phyloP scores from a whole-genome alignment of 2,329 filamentous ascomycete species.

The Huntiella omanensis region DNA sequence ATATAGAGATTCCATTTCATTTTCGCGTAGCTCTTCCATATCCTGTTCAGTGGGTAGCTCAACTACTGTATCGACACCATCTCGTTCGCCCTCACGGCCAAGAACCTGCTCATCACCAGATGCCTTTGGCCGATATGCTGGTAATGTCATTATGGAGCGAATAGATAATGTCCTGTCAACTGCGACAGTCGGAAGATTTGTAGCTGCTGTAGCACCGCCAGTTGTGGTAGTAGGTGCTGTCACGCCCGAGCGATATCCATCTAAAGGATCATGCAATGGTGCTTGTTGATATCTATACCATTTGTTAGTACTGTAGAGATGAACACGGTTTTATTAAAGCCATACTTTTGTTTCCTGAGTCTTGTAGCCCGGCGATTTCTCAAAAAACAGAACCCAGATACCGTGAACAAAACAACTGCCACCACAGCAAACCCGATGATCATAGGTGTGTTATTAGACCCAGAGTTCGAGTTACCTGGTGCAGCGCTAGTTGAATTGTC shows the following conservation, averaged over 20 bases:
- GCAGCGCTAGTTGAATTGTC: too few relatives aligned
- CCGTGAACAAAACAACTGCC: constrained; percentile 6
- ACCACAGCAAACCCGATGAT: constrained; percentile 11
- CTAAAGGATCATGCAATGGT: constrained; percentile 9
- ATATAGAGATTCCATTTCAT: constrained; percentile 85
- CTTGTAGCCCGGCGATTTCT: constrained; percentile 10
- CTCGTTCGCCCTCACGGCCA: constrained; percentile 76
- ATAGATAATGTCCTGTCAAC: constrained; percentile 74
- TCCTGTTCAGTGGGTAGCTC: constrained; percentile 68
- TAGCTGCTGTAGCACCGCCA: constrained; percentile 4
- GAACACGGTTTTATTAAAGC: not conserved
- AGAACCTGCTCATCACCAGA: constrained; percentile 64
- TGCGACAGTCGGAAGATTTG: constrained; percentile 15
- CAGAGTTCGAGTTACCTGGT: not conserved
- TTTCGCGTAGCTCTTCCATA: constrained; percentile 59
- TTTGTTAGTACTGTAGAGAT: not conserved
- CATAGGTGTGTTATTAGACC: constrained; percentile 8
- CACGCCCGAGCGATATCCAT: constrained; percentile 5
- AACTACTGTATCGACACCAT: constrained; percentile 75
- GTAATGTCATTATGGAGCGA: constrained; percentile 85
- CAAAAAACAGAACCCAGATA: constrained; percentile 11
- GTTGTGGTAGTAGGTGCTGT: constrained; percentile 3
- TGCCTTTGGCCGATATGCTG: constrained; percentile 58
- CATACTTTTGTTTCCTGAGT: constrained; percentile 7
- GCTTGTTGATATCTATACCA: constrained; percentile 10